These are phyloP conservation scores for Gaultheria prostrata DNA, from an alignment of 148 eudicot genomes.

Conservation along the genomic window DNA sequence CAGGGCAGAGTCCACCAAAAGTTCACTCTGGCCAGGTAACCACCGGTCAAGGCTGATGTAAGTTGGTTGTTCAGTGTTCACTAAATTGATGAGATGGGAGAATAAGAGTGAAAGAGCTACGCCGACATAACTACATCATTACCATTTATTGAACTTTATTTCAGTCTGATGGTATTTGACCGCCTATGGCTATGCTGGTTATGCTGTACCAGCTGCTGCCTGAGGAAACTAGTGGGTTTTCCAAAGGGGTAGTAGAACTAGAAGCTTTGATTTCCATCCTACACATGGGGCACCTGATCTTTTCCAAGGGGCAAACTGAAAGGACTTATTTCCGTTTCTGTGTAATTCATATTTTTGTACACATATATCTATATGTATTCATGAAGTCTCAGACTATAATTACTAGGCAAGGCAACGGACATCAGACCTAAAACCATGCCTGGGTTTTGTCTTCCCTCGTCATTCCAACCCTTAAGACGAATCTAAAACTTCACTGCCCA, in stretches of 20 bases:
- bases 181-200: background rate
- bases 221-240: background rate
- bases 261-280: background rate
- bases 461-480: background rate
- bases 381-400: background rate
- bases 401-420: background rate
- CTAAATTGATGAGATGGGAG: slow-evolving; percentile 1
- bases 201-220: background rate
- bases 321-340: no score
- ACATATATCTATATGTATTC: background rate
- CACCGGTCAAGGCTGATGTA: background rate
- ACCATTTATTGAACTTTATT: background rate
- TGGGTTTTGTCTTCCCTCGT: background rate
- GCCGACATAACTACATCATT: background rate
- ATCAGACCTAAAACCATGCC: background rate
- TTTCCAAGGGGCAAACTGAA: no score
- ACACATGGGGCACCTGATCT: no score
- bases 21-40: background rate
- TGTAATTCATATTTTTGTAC: no score
- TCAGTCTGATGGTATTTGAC: background rate
- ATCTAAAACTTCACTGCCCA: background rate
- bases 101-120: background rate
- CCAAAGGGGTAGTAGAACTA: background rate
- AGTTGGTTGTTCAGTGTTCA: background rate
- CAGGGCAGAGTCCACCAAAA: background rate